Evolutionary conservation across 306 rosid genomes (phyloP), one percentile per base, ranked within the genome.

Genomic region (Canavalia ensiformis): DNA sequence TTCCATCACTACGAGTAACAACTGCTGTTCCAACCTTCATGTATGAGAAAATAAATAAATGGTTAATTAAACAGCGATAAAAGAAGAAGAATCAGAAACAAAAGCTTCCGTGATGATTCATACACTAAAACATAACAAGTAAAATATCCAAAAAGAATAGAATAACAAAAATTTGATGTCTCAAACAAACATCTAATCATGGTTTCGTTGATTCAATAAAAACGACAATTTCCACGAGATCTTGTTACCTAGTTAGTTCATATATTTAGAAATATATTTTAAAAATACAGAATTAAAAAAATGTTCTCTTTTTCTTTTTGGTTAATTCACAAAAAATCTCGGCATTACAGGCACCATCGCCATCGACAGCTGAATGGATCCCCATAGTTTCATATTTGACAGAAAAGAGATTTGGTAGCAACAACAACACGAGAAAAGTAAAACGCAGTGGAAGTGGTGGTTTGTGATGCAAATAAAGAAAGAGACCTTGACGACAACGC

Each of bases 21-120:
- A 95, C 98, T 59, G 98, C 97, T n/a, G 99, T 95, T 84, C 99
- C 99, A 30, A 95, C 99, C 98, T 95, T 66, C 67, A 84, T 54
- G 39, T 56, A 68, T 42, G 34, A 77, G 18, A 56, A 47, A 10
- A 46, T 4, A 84, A 46, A 62, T 5, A 13, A 46, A 33, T 31
- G 39, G 4, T 33, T 33, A 47, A 50, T 37, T 4, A 2, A 31
- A 64, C 0, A 49, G 51, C 5, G 1, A 11, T 39, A 7, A 2
- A 49, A 42, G n/a, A 1, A n/a, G 66, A 25, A 56, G 30, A 29
- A 30, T 18, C 41, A 37, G 41, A 37, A 37, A 37, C 41, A 2
- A 5, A 0, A 25, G 7, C 5, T 51, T 72, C 41, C 63, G 7
- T 5, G 10, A 63, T 30, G 25, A 80, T 41, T 60, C 29, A 39